Conservation (phyloP, 1,284 basidiomycete genomes). For the Cutaneotrichosporon cutaneum region DNA sequence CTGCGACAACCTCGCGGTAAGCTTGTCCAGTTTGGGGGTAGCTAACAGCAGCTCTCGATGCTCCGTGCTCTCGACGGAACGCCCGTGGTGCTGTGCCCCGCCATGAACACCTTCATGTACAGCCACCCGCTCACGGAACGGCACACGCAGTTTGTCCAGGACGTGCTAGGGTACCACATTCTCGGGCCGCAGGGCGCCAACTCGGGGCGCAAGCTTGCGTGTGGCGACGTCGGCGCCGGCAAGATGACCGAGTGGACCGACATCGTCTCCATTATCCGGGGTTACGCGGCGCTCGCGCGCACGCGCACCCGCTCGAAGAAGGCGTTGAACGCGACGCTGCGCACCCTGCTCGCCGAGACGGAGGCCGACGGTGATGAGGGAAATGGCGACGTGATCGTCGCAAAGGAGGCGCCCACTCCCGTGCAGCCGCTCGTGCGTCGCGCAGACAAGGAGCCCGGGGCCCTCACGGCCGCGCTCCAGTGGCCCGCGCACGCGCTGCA, state of each 20-base stretch:
- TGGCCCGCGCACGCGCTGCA: not conserved
- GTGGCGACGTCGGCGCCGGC: conserved; percentile 85
- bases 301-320: conserved; percentile 8
- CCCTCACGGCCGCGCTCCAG: not conserved
- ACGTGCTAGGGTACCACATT: conserved; percentile 76
- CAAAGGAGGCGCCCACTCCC: not conserved
- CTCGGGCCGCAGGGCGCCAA: conserved; percentile 64
- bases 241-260: conserved; percentile 89
- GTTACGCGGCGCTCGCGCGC: conserved; percentile 25
- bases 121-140: conserved; percentile 85
- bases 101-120: conserved; percentile 99
- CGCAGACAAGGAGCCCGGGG: not conserved
- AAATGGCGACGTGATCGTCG: not conserved
- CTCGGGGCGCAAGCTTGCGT: conserved; percentile 62
- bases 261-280: conserved; percentile 45
- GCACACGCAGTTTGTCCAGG: conserved; percentile 70
- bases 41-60: conserved; percentile 69
- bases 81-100: conserved; percentile 86
- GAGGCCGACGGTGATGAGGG: not conserved
- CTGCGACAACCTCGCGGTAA: conserved; percentile 85
- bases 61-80: conserved; percentile 80
- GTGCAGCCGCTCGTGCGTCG: not conserved
- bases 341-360: conserved; percentile 2
- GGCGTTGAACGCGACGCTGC: conserved; percentile 5
- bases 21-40: not conserved